phyloP scores from a whole-genome alignment of 148 eudicot genomes.

The Rhododendron griersonianum region DNA sequence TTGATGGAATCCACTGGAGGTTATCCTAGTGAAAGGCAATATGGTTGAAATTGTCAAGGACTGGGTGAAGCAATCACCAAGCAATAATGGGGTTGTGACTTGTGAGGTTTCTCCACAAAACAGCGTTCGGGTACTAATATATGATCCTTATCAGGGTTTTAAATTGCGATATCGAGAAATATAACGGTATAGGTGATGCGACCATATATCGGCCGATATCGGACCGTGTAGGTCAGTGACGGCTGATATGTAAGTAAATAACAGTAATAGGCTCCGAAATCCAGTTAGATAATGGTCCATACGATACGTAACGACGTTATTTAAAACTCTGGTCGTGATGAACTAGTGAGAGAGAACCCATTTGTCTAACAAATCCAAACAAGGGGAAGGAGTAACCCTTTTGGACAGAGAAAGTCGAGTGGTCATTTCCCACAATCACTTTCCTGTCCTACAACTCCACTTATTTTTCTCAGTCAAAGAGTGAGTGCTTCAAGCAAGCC shows the following conservation, averaged over 20 bases:
- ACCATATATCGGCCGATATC: neutral
- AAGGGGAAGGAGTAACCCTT: neutral
- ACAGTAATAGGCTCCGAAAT: too few species aligned
- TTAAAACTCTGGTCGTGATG: neutral
- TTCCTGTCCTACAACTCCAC: neutral
- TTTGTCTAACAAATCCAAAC: neutral
- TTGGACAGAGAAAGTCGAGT: neutral
- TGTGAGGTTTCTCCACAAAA: neutral
- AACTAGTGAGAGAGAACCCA: neutral
- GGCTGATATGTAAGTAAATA: too few species aligned
- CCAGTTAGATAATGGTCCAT: too few species aligned
- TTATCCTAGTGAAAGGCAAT: neutral
- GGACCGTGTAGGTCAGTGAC: too few species aligned
- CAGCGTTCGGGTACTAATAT: neutral
- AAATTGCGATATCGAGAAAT: neutral
- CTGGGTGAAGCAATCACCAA: neutral
- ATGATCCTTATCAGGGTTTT: too few species aligned
- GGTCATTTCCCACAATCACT: neutral
- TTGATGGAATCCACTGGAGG: neutral
- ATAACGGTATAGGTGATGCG: neutral
- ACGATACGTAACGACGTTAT: too few species aligned
- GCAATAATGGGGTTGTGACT: neutral
- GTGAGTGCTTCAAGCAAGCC: neutral
- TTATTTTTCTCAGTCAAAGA: neutral
- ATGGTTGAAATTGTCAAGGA: neutral